phyloP scores from a whole-genome alignment of 495 filamentous ascomycete genomes.

The Hyaloscypha variabilis region DNA sequence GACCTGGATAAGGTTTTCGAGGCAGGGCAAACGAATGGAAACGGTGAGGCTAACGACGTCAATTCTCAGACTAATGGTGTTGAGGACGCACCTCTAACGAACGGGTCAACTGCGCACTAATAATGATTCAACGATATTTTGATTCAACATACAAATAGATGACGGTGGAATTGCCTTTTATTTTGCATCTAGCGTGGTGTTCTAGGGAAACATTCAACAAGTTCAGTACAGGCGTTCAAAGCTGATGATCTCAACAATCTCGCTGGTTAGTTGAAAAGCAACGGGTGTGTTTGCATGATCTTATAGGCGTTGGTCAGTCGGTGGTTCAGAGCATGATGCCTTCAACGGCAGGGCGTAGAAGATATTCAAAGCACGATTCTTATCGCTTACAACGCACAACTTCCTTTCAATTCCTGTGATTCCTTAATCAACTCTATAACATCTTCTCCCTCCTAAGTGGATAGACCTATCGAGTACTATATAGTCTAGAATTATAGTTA shows the following conservation, averaged over 20 bases:
- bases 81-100: slow-evolving; percentile 20
- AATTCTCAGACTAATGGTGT: slow-evolving; percentile 18
- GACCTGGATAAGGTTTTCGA: slow-evolving; percentile 58
- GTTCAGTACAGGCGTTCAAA: slow-evolving; percentile 42
- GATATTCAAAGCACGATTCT: background rate
- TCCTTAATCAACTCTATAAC: no score
- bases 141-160: slow-evolving; percentile 33
- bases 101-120: slow-evolving; percentile 15
- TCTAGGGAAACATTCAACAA: slow-evolving; percentile 44
- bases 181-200: slow-evolving; percentile 33
- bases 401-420: background rate
- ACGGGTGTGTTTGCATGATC: slow-evolving; percentile 4
- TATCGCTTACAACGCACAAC: background rate
- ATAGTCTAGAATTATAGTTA: no score
- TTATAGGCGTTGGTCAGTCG: background rate
- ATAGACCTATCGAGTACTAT: no score
- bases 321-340: slow-evolving; percentile 14
- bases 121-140: slow-evolving; percentile 25
- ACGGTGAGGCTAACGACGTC: slow-evolving; percentile 14
- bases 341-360: slow-evolving; percentile 16
- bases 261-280: slow-evolving; percentile 16
- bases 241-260: slow-evolving; percentile 34
- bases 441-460: no score
- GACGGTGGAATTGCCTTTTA: slow-evolving; percentile 6
- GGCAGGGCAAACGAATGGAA: slow-evolving; percentile 20